Base-by-base conservation (phyloP, 208 protist genomes). In the Porcisia hertigi region DNA sequence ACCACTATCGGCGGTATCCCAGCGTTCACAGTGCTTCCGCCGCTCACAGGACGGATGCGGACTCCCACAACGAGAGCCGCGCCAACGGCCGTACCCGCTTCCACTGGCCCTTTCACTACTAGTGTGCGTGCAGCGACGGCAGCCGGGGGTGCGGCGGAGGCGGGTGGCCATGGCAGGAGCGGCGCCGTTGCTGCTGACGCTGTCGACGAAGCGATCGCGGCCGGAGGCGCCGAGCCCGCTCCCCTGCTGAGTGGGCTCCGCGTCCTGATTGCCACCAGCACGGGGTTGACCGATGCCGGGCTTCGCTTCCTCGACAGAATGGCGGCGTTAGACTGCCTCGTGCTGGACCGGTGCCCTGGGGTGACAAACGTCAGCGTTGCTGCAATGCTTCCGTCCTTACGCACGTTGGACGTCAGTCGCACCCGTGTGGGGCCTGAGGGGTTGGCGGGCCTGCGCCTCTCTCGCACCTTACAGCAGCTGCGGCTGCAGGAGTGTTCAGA, bases 391-490 rank as follows among this genome's bases (percentile, higher is more conserved):
- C 64, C 65, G 23, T 71, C 72, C 34, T 77, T 91, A 62, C 69
- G 69, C 39, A 80, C 81, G 25, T 16, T 91, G 20, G 82, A 87
- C 60, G 67, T 81, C 23, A 85, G 81, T 59, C 69, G 69, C 36
- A 91, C 87, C 39, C 39, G 76, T 1, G 78, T 91, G 52, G 73
- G 75, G 5, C 57, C 73, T 1, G 72, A 74, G 9, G 85, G 84
- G 7, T 30, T 91, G 67, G 53, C 71, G 25, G 76, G 71, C 30
- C 69, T 91, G 59, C 73, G 65, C 14, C 74, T 78, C 47, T 76
- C 67, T 18, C 36, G 55, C 60, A 80, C 69, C 2, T 64, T 91
- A 36, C 76, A 70, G 14, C 72, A 76, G 41, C 78, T 91, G 36
- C 79, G 77, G 11, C 39, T 89, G 75, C 79, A 76, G 49, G 76